phyloP scores from a whole-genome alignment of 257 asterid genomes.

The Forsythia suspensa region DNA sequence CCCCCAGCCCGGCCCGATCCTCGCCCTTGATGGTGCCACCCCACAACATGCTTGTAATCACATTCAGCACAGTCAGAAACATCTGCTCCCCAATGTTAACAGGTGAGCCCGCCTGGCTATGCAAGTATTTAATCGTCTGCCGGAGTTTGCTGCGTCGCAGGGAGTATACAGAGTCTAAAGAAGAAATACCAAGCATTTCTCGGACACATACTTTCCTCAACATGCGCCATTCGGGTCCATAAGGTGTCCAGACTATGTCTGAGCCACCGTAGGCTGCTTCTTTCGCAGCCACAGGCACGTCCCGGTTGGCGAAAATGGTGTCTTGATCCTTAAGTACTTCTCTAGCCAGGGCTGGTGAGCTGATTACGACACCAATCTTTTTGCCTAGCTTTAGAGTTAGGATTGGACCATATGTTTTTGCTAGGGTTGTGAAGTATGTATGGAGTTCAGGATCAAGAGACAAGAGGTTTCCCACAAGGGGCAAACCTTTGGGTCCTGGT shows the following conservation, averaged over 20 bases:
- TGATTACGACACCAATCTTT: constrained; percentile 52
- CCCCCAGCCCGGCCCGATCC: constrained; percentile 51
- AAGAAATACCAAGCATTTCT: constrained; percentile 54
- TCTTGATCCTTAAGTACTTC: constrained; percentile 71
- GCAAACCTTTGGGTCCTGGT: constrained; percentile 63
- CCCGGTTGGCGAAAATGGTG: constrained; percentile 67
- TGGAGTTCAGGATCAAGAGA: constrained; percentile 81
- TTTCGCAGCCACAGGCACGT: constrained; percentile 58
- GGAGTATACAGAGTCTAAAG: constrained; percentile 54
- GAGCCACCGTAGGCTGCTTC: constrained; percentile 65
- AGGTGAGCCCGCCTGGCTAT: constrained; percentile 30
- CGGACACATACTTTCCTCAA: constrained; percentile 61
- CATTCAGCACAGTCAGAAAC: constrained; percentile 67
- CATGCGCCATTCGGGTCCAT: constrained; percentile 83
- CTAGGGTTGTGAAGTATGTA: constrained; percentile 47
- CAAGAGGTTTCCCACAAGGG: constrained; percentile 66
- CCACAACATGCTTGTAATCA: constrained; percentile 79
- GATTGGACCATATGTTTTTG: constrained; percentile 57
- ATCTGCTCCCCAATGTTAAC: constrained; percentile 64
- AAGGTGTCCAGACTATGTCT: constrained; percentile 67
- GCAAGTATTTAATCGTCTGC: constrained; percentile 38
- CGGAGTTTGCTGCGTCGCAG: constrained; percentile 54
- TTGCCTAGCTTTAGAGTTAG: constrained; percentile 54
- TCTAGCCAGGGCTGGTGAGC: constrained; percentile 52
- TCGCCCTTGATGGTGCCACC: constrained; percentile 64